A percentile compares a stretch with the other conserved stretches of the same genome.
Conservation (phyloP, 192 early-diverging fungal species). For the Gamsiella multidivaricata region DNA sequence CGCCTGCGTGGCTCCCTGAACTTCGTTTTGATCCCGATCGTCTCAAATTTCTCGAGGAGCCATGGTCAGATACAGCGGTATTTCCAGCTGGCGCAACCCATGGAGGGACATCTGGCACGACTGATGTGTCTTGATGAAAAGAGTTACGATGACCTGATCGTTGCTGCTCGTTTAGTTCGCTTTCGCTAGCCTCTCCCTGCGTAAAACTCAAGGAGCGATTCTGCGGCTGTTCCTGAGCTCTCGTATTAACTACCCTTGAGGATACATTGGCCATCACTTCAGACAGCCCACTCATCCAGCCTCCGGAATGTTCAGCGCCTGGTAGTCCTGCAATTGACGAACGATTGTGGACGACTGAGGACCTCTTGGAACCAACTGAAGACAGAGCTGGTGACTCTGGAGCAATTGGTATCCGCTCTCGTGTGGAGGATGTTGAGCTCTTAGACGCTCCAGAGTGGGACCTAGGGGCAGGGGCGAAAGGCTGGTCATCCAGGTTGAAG, state of each 20-base stretch:
- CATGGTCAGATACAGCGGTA: constrained; percentile 22
- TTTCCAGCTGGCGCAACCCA: constrained; percentile 21
- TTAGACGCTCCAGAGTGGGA: constrained; percentile 15
- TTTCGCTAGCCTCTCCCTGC: constrained; percentile 5
- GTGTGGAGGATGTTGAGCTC: constrained; percentile 31
- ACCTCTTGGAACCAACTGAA: constrained; percentile 15
- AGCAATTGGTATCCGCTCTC: neutral
- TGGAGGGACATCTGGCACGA: constrained; percentile 1
- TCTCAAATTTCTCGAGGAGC: neutral
- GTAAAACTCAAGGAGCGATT: neutral
- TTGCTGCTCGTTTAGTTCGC: constrained; percentile 2
- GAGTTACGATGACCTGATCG: constrained; percentile 6
- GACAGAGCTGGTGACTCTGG: constrained; percentile 24
- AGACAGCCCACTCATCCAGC: constrained; percentile 37
- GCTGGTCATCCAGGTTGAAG: constrained; percentile 5
- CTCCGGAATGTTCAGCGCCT: constrained; percentile 15
- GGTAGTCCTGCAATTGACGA: constrained; percentile 23
- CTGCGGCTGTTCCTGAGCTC: constrained; percentile 28
- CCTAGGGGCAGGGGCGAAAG: neutral
- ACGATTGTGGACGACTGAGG: constrained; percentile 27
- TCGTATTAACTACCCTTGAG: constrained; percentile 38
- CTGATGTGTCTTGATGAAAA: constrained; percentile 2
- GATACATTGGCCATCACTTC: constrained; percentile 43
- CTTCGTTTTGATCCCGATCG: constrained; percentile 30
- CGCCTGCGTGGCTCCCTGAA: constrained; percentile 21